A percentile compares a stretch with the other conserved stretches of the same genome.
These are phyloP conservation scores for Centrapalus pauciflorus DNA, from an alignment of 129 eudicot species.

Conservation along the genomic window DNA sequence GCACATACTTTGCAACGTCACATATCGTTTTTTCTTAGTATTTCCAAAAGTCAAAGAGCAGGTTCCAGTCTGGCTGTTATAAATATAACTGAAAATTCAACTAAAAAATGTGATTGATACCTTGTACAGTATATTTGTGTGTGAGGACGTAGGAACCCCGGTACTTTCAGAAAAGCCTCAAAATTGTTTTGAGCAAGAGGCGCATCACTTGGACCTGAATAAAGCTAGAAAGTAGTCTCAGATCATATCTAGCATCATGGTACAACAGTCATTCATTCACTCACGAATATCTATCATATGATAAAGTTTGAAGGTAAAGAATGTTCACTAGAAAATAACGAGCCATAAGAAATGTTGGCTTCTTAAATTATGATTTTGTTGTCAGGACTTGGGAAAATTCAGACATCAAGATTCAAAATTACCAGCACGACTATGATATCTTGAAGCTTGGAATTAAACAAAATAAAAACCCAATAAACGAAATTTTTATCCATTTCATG, in stretches of 20 bases:
- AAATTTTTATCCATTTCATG: background rate
- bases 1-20: too few species aligned
- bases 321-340: background rate
- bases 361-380: background rate
- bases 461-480: background rate
- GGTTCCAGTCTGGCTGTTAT: too few species aligned
- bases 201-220: constrained; percentile 94
- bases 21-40: too few species aligned
- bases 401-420: background rate
- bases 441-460: background rate
- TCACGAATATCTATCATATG: background rate
- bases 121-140: constrained; percentile 97
- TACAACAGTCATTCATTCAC: background rate
- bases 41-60: too few species aligned
- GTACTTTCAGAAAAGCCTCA: constrained; percentile 91
- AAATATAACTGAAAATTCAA: background rate
- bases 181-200: constrained; percentile 83
- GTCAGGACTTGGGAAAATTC: background rate
- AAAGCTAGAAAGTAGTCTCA: constrained; percentile 31
- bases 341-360: background rate
- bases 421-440: background rate
- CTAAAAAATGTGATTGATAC: constrained; percentile 26
- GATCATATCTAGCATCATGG: constrained; percentile 19
- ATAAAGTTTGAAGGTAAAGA: background rate
- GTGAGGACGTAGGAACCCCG: constrained; percentile 89